A percentile compares a stretch with the other conserved stretches of the same genome.
Conservation (phyloP, 2,329 filamentous ascomycete genomes). For the Fusarium brevicatenulatum region DNA sequence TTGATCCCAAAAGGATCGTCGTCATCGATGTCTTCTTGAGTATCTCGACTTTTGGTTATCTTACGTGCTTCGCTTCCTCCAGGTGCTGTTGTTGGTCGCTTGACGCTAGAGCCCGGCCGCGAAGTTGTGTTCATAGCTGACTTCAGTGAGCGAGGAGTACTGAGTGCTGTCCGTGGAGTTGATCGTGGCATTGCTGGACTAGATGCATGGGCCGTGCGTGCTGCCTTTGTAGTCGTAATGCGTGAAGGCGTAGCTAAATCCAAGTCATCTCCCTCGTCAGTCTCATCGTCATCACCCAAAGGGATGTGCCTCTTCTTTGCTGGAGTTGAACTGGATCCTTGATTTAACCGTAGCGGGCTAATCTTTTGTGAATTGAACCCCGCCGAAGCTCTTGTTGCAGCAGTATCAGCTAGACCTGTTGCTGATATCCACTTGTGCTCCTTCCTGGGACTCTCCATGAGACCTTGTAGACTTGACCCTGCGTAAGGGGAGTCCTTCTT, state of each 20-base stretch:
- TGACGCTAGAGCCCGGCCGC: background rate
- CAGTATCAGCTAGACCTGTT: conserved; percentile 29
- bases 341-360: conserved; percentile 22
- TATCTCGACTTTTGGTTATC: background rate
- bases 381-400: conserved; percentile 44
- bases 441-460: conserved; percentile 56
- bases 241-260: conserved; percentile 34
- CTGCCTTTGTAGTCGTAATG: conserved; percentile 3
- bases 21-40: conserved; percentile 41
- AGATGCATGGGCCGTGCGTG: background rate
- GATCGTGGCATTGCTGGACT: conserved; percentile 24
- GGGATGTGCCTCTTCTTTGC: conserved; percentile 27
- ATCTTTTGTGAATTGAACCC: conserved; percentile 38
- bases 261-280: conserved; percentile 23
- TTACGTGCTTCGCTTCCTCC: background rate
- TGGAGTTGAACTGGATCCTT: background rate
- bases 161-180: conserved; percentile 13
- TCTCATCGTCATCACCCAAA: conserved; percentile 29
- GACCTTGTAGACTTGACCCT: conserved; percentile 52
- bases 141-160: conserved; percentile 22
- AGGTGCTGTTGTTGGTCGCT: conserved; percentile 10
- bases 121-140: conserved; percentile 16
- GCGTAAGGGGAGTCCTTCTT: conserved; percentile 38
- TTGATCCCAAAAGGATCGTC: conserved; percentile 52
- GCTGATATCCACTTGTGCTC: conserved; percentile 45